phyloP scores from a whole-genome alignment of 345 rosid genomes.

The Citrus sinensis region DVS_A1.0 CM039169.1:30584501-30585000 shows the following conservation, averaged over 20 bases:
- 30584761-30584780: neutral
- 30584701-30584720: neutral
- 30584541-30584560: conserved; percentile 34
- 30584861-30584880: no score
- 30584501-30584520: neutral
- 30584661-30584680: neutral
- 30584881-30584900: neutral
- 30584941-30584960: neutral
- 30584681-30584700: neutral
- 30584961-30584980: neutral
- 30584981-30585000: neutral
- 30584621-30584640: neutral
- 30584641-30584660: neutral
- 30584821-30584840: no score
- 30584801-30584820: neutral
- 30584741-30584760: neutral
- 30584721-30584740: neutral
- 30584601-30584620: neutral
- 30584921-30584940: no score
- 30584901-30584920: neutral
- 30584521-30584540: neutral
- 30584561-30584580: conserved; percentile 63
- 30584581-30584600: conserved; percentile 73
- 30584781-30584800: neutral
- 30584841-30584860: neutral